phyloP scores from a whole-genome alignment of 495 filamentous ascomycete genomes.

The Cercophora scortea region DNA sequence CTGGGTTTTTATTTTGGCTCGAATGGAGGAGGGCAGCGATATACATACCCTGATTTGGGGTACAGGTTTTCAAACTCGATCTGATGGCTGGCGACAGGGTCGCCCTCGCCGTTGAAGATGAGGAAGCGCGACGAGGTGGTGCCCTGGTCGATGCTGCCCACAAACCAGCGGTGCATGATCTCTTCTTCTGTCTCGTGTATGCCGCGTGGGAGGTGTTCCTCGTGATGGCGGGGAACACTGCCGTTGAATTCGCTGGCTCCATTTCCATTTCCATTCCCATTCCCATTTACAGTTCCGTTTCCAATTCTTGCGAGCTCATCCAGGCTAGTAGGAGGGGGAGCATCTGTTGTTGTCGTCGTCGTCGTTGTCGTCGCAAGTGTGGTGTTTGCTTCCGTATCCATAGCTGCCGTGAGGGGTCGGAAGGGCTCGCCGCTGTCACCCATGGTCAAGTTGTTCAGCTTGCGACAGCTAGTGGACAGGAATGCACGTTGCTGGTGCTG shows the following conservation, averaged over 20 bases:
- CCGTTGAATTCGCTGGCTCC: neutral
- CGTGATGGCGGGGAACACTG: slow-evolving; percentile 2
- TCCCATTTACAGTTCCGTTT: neutral
- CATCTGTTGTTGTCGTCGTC: neutral
- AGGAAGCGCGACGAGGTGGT: slow-evolving; percentile 91
- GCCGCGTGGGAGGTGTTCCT: slow-evolving; percentile 21
- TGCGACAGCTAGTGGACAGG: slow-evolving; percentile 4
- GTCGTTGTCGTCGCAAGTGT: neutral
- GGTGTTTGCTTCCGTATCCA: neutral
- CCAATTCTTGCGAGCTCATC: neutral
- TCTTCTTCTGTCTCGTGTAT: slow-evolving; percentile 23
- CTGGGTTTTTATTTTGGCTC: no score
- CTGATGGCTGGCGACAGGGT: slow-evolving; percentile 79
- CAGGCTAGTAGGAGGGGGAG: neutral
- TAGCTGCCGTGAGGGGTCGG: neutral
- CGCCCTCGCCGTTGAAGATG: slow-evolving; percentile 77
- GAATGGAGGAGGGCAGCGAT: slow-evolving; percentile 25
- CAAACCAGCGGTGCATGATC: slow-evolving; percentile 29
- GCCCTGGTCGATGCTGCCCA: slow-evolving; percentile 76
- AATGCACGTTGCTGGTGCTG: neutral
- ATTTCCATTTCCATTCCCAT: neutral
- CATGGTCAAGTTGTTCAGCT: neutral
- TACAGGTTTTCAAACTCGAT: slow-evolving; percentile 87
- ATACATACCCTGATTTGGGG: slow-evolving; percentile 76
- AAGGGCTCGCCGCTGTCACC: slow-evolving; percentile 3